phyloP scores from a whole-genome alignment of 495 filamentous ascomycete genomes.

The Friedmanniomyces endolithicus region DNA sequence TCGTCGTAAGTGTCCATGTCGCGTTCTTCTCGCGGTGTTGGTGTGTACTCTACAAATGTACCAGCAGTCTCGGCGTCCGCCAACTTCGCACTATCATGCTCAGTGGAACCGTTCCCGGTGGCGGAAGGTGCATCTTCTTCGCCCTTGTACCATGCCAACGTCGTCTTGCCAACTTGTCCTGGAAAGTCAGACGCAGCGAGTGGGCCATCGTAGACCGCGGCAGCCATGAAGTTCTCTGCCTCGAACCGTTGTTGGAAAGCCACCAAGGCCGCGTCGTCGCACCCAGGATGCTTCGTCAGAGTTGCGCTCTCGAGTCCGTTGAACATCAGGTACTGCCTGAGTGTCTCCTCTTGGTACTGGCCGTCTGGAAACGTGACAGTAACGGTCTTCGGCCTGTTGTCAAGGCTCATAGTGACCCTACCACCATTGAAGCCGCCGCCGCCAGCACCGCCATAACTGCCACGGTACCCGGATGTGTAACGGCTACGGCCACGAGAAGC shows the following conservation, averaged over 20 bases:
- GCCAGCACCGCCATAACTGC: no score
- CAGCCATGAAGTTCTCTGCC: conserved; percentile 51
- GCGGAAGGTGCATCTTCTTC: not conserved
- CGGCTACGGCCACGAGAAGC: conserved; percentile 18
- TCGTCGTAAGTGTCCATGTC: conserved; percentile 12
- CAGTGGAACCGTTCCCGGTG: not conserved
- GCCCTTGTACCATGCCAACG: conserved; percentile 50
- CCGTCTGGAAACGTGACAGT: conserved; percentile 54
- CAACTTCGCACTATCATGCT: not conserved
- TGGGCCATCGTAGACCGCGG: conserved; percentile 32
- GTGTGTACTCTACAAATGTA: not conserved
- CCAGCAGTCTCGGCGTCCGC: not conserved
- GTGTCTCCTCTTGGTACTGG: conserved; percentile 50
- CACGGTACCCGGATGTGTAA: not conserved
- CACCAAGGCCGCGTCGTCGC: conserved; percentile 49
- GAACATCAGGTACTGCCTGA: conserved; percentile 75
- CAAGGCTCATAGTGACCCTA: conserved; percentile 55
- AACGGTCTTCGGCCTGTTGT: conserved; percentile 74
- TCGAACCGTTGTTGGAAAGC: conserved; percentile 81
- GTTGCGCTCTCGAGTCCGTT: conserved; percentile 71
- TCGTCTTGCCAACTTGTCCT: conserved; percentile 56
- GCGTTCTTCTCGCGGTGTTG: not conserved
- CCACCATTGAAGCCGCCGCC: conserved; percentile 16
- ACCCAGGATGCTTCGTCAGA: conserved; percentile 52
- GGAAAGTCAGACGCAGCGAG: conserved; percentile 59